Conservation (phyloP, 768 basidiomycete species). For the Strobilomyces echinocephalus region DNA sequence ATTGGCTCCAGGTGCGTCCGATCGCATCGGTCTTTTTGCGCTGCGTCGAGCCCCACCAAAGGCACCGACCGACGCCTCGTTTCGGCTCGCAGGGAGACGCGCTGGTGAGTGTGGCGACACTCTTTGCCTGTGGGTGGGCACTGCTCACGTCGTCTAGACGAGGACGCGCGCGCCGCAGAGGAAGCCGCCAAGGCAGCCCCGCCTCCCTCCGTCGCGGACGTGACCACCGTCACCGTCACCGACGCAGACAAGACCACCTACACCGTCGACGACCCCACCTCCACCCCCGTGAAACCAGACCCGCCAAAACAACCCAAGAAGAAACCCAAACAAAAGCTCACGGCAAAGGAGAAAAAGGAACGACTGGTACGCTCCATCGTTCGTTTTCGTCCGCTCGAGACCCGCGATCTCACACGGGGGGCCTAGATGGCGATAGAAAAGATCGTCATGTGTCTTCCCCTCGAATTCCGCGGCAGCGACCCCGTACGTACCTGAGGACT, state of each 20-base stretch:
- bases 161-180: slow-evolving; percentile 47
- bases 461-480: slow-evolving; percentile 89
- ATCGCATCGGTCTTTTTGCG: too few relatives aligned
- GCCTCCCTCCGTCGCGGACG: slow-evolving; percentile 22
- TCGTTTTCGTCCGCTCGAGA: not conserved
- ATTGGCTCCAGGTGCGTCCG: slow-evolving; percentile 74
- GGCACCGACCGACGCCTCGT: slow-evolving; percentile 62
- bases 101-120: too few relatives aligned
- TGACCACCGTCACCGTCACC: slow-evolving; percentile 5
- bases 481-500: slow-evolving; percentile 58
- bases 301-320: slow-evolving; percentile 44
- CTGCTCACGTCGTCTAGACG: slow-evolving; percentile 40
- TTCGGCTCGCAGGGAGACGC: slow-evolving; percentile 51
- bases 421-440: slow-evolving; percentile 59
- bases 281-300: slow-evolving; percentile 28
- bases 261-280: slow-evolving; percentile 26
- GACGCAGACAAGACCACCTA: slow-evolving; percentile 31
- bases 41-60: slow-evolving; percentile 15
- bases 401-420: not conserved
- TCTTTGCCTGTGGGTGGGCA: too few relatives aligned
- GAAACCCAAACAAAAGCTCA: slow-evolving; percentile 63
- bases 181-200: slow-evolving; percentile 34
- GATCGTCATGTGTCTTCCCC: slow-evolving; percentile 69
- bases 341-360: slow-evolving; percentile 81
- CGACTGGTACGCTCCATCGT: slow-evolving; percentile 45